Percentiles rank a stretch among this genome's conserved stretches.
Conservation (phyloP, 202 grass and related monocot species). For the Panicum virgatum region DNA sequence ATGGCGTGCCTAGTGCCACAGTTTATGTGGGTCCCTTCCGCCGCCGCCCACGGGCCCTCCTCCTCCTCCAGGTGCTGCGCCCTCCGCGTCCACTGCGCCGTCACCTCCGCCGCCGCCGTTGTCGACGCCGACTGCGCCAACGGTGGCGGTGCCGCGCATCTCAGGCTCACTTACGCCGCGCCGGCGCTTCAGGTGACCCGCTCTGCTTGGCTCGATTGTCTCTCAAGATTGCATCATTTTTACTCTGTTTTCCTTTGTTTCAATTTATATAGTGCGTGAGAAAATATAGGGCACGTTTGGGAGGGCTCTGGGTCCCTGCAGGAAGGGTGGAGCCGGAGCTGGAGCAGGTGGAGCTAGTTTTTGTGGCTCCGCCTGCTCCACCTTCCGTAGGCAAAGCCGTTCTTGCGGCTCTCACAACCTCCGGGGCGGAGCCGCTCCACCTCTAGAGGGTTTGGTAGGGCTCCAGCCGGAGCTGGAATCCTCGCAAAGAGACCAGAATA, state of each 20-base stretch:
- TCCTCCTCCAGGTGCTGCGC: constrained; percentile 30
- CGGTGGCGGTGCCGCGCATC: background rate
- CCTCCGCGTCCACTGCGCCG: constrained; percentile 37
- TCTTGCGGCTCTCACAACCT: too few relatives aligned
- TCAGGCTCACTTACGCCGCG: constrained; percentile 33
- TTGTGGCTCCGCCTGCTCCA: too few relatives aligned
- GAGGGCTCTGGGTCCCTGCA: too few relatives aligned
- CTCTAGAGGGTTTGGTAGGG: too few relatives aligned
- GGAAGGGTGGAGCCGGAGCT: too few relatives aligned
- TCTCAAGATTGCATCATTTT: background rate
- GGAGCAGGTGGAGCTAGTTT: too few relatives aligned
- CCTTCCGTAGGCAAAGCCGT: too few relatives aligned
- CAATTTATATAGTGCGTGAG: background rate
- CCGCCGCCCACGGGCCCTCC: constrained; percentile 24
- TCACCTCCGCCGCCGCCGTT: constrained; percentile 22
- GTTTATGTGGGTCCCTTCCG: constrained; percentile 49
- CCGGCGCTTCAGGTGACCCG: constrained; percentile 37
- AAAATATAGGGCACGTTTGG: too few relatives aligned
- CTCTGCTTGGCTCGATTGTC: background rate
- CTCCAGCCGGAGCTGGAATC: too few relatives aligned
- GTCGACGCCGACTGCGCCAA: constrained; percentile 4
- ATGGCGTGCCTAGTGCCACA: constrained; percentile 65
- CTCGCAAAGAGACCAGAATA: too few relatives aligned
- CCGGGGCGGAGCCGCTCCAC: too few relatives aligned
- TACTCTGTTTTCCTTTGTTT: background rate